A percentile compares a stretch with the other conserved stretches of the same genome.
These are phyloP conservation scores for Populus nigra DNA, from an alignment of 345 rosid genomes.

Conservation along the genomic window DNA sequence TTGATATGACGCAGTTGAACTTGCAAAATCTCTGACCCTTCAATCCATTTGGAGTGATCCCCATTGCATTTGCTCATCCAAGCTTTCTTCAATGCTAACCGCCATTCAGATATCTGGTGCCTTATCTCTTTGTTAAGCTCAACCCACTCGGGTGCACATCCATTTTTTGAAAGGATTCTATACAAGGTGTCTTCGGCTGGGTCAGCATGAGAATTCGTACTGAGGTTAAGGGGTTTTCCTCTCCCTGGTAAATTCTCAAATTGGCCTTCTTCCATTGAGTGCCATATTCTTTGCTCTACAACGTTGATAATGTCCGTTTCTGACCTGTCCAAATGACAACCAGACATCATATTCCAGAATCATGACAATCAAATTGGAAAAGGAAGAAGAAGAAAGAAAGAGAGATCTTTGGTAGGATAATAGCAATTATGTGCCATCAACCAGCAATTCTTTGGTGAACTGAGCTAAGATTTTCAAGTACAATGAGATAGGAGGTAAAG, in stretches of 20 bases:
- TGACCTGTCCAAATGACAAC: slow-evolving; percentile 47
- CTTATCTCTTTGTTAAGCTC: slow-evolving; percentile 90
- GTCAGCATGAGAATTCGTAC: slow-evolving; percentile 69
- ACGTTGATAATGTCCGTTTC: slow-evolving; percentile 80
- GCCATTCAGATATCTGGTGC: slow-evolving; percentile 57
- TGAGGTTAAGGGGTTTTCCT: slow-evolving; percentile 79
- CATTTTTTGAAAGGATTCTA: slow-evolving; percentile 74
- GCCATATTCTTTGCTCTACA: slow-evolving; percentile 95
- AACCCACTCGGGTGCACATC: slow-evolving; percentile 90
- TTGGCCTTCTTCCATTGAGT: slow-evolving; percentile 93
- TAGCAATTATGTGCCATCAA: not conserved
- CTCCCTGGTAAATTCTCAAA: slow-evolving; percentile 91
- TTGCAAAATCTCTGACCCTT: slow-evolving; percentile 45
- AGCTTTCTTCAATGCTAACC: slow-evolving; percentile 65
- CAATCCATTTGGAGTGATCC: slow-evolving; percentile 49
- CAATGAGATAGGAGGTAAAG: too few relatives aligned
- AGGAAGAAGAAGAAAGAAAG: not conserved
- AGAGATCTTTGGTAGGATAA: not conserved
- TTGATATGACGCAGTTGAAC: slow-evolving; percentile 61
- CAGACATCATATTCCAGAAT: not conserved
- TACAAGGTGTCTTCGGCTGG: slow-evolving; percentile 88
- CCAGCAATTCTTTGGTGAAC: not conserved
- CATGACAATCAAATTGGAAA: not conserved
- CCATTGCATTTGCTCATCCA: slow-evolving; percentile 51
- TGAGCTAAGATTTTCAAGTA: too few relatives aligned